Base-by-base conservation (phyloP, 176 grass and related monocot species). In the Raddia distichophylla region DNA sequence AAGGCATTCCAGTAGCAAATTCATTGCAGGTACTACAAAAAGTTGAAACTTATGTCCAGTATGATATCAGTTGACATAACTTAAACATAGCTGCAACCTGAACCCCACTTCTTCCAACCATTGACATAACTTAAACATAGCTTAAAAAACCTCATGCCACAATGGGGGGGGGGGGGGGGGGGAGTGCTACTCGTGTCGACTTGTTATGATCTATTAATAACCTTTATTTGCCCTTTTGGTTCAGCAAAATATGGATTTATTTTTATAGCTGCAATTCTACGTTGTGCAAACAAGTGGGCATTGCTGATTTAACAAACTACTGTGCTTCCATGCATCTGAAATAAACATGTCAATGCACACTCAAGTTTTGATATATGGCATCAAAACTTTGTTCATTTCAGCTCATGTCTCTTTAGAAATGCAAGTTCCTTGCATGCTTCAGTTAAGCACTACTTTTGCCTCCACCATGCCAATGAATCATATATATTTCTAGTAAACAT, bases 401-500 rank as follows among this genome's bases (percentile, higher is more conserved):
- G 5, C 2, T 67, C 7, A n/a, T 32, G 2, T 83, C n/a, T 17
- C 16, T 74, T 65, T 1, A 33, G 51, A n/a, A 53, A 27, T 34
- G 34, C 10, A 62, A 53, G 55, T 17, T 6, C 33, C 45, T 70
- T 62, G 3, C 32, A 18, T 47, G 13, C n/a, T 4, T 61, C 49
- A 34, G 22, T 71, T 71, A 6, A 1, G n/a, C 33, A 79, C 34
- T 78, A 33, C 4, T 45, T 71, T 34, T 6, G 3, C 47, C 12
- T 60, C 3, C 7, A 69, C 10, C 1, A 11, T 70, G 3, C 45
- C 14, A 64, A 3, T 16, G 12, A 64, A 32, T 22, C 47, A 4
- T 32, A 35, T 20, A 35, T 72, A 34, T 71, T 71, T 78, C 9
- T 22, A 85, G 12, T 9, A 51, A 52, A 20, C 59, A 61, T 53